phyloP scores from a whole-genome alignment of 208 protist species.

The Wallacemonas sp. region DNA sequence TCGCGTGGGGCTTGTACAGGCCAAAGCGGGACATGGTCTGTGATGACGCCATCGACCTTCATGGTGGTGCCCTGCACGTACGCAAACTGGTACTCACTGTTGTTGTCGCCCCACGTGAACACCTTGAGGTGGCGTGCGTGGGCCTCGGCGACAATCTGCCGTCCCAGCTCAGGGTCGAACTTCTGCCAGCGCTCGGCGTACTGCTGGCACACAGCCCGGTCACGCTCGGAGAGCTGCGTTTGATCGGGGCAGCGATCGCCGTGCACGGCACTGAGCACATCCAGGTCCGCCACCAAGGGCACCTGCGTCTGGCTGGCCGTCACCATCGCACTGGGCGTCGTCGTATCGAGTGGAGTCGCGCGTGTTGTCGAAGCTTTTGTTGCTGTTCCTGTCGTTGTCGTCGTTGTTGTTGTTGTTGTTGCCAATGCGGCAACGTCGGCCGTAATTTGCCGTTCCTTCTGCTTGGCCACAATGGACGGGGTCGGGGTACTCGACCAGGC shows the following conservation, averaged over 20 bases:
- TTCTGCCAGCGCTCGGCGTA: not conserved
- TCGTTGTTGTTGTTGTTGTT: too few species aligned
- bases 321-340: not conserved
- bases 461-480: conserved; percentile 6
- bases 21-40: conserved; percentile 63
- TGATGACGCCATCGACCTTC: conserved; percentile 74
- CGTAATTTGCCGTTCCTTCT: not conserved
- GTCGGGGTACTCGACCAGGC: conserved; percentile 9
- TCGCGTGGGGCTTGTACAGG: not conserved
- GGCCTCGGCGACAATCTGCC: conserved; percentile 42
- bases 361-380: not conserved
- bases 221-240: not conserved
- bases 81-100: conserved; percentile 59
- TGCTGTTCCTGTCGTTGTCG: not conserved
- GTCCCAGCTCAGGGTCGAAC: conserved; percentile 4
- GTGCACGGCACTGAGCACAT: conserved; percentile 1
- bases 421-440: too few species aligned
- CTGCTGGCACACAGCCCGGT: not conserved
- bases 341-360: not conserved
- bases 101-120: conserved; percentile 77
- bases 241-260: not conserved
- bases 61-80: conserved; percentile 55
- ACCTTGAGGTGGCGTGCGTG: conserved; percentile 56
- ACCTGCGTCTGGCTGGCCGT: conserved; percentile 7
- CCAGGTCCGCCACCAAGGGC: conserved; percentile 1